Evolutionary conservation across 2,329 filamentous ascomycete species (phyloP), one percentile per base, ranked within the genome.

Genomic region (Phyllosticta citriasiana): DNA sequence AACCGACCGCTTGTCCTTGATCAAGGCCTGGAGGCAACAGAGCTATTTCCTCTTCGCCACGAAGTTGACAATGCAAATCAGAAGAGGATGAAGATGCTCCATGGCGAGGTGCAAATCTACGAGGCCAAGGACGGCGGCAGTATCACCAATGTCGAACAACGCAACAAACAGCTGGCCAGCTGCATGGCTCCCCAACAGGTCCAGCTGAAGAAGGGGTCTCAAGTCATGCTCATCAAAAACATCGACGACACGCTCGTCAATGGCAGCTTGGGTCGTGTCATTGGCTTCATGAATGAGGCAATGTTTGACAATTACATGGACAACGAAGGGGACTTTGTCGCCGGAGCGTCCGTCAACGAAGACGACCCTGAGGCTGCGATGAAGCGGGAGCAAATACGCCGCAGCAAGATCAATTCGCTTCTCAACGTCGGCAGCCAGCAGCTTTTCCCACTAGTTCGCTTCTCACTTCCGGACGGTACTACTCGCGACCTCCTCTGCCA

Each of bases 191-290:
- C 94, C 0, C 87, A 88, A 67, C 71, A 76, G 0, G 83, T 99
- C 22, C 84, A 88, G 35, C 77, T 99, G 30, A 97, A 97, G 73
- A 87, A 94, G 64, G 90, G 91, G 9, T 90, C 94, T 0, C 95
- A 99, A 71, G 95, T 99, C 53, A 99, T 99, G 94, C 79, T 99
- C n/a, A 97, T 99, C 80, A 99, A 99, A 74, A 99, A 99, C 68
- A 87, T 97, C 76, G 94, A 99, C 70, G 91, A 96, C 50, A 87
- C 84, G 0, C 81, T 99, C 0, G 94, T 97, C 66, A 99, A 99
- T 70, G 94, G 94, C 4, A 96, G 93, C 0, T 80, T 99, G 9
- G 94, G 94, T 25, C 92, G 88, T 64, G 88, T 99, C 4, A 81
- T 87, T 12, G 84, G 82, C 5, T 96, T 96, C 73, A 92, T 91